phyloP scores from a whole-genome alignment of 306 rosid species.

The Amphicarpaea edgeworthii region DNA sequence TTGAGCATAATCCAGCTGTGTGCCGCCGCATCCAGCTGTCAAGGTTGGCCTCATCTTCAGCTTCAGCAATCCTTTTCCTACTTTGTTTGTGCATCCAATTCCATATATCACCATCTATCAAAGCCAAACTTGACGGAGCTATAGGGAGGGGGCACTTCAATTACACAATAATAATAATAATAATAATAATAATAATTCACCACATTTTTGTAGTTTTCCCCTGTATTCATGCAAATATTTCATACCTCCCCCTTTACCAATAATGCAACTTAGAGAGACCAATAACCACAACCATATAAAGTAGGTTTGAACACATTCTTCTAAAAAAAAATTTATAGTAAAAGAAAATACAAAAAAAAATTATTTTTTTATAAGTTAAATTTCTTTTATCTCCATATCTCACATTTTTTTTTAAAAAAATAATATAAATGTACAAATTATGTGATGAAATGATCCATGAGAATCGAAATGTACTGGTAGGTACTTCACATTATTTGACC shows the following conservation, averaged over 20 bases:
- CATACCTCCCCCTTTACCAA: neutral
- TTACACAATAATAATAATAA: too few relatives aligned
- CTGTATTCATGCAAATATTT: neutral
- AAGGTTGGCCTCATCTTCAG: slow-evolving; percentile 4
- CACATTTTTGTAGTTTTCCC: slow-evolving; percentile 40
- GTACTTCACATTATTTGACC: neutral
- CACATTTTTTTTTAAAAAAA: too few relatives aligned
- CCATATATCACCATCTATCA: slow-evolving; percentile 47
- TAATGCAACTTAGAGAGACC: slow-evolving; percentile 35
- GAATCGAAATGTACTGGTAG: neutral
- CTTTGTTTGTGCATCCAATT: slow-evolving; percentile 40
- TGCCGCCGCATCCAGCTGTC: slow-evolving; percentile 47
- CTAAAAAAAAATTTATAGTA: too few relatives aligned
- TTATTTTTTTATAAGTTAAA: too few relatives aligned
- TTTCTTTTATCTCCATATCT: too few relatives aligned
- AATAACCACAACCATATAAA: too few relatives aligned
- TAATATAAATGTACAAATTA: too few relatives aligned
- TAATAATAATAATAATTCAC: slow-evolving; percentile 8
- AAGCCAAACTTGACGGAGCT: slow-evolving; percentile 44
- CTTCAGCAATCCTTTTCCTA: neutral
- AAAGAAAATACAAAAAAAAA: too few relatives aligned
- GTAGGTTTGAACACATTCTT: too few relatives aligned
- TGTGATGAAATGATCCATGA: neutral
- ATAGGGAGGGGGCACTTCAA: slow-evolving; percentile 22
- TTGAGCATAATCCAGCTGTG: slow-evolving; percentile 57